Evolutionary conservation across 164 flowering plant genomes (phyloP), one percentile per base, ranked within the genome.

Genomic region (Litsea cubeba): DNA sequence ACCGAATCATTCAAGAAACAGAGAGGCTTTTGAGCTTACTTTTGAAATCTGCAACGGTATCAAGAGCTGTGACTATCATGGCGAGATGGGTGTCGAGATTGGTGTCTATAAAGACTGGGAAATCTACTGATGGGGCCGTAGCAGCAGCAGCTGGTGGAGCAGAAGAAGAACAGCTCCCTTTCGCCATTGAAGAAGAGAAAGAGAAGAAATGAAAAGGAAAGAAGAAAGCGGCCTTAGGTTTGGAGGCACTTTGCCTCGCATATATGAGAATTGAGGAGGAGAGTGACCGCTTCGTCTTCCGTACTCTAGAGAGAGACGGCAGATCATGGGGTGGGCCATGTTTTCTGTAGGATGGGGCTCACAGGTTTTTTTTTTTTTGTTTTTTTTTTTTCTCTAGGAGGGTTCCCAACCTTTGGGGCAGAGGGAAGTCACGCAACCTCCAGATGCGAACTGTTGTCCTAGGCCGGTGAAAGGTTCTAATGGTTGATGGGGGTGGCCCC

Each of bases 51-150:
- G 77, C 76, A 15, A 90, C 85, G 2, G 90, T 84, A 63, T 89
- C 94, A 25, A 65, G 32, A 54, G 69, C 77, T 54, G 89, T 82
- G 79, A 88, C 83, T 72, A 72, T 30, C 70, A 85, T 12, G n/a
- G 81, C 90, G 65, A 93, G 75, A 83, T 89, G 94, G 49, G 97
- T 90, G 72, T 79, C 88, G 74, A 93, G 86, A 82, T 69, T 90
- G 76, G 91, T 87, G 82, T 89, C 90, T 6, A 93, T 68, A 80
- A 89, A 93, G 24, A 89, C 82, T 0, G 91, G 60, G 5, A 66
- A 28, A 57, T 24, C 24, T 11, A 70, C 12, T 5, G 68, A 46
- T 71, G 6, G 54, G 3, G 30, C 30, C 3, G 74, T 20, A 20
- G 68, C 60, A 3, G 49, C 49, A 8, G 74, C 26, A 14, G 28